These are phyloP conservation scores for Pluteus cervinus DNA, from an alignment of 768 basidiomycete genomes.

Conservation along the genomic window DNA sequence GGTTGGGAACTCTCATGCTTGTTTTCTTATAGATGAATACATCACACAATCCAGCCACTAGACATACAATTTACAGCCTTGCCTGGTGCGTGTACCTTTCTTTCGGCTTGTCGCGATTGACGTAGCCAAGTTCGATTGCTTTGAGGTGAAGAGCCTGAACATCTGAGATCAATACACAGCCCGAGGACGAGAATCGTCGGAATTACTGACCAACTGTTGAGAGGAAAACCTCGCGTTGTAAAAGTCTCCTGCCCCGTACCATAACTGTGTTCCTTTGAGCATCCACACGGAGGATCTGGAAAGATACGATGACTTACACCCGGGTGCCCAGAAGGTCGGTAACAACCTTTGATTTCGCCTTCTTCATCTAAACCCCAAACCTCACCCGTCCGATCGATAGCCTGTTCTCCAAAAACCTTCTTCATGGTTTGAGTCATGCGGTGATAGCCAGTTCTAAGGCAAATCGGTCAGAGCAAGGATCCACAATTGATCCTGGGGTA, in stretches of 20 bases:
- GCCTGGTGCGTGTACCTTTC: too few species aligned
- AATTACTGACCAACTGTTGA: slow-evolving; percentile 27
- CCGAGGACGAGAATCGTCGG: background rate
- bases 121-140: slow-evolving; percentile 22
- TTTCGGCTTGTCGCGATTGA: too few species aligned
- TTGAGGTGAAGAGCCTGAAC: slow-evolving; percentile 28
- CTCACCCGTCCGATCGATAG: slow-evolving; percentile 20
- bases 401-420: slow-evolving; percentile 27
- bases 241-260: slow-evolving; percentile 35
- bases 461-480: background rate
- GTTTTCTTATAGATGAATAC: too few species aligned
- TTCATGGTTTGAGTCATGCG: slow-evolving; percentile 22
- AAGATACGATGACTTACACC: slow-evolving; percentile 22
- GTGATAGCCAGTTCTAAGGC: slow-evolving; percentile 22
- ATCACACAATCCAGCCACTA: too few species aligned
- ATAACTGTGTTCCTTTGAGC: slow-evolving; percentile 21
- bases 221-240: slow-evolving; percentile 22
- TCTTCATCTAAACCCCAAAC: slow-evolving; percentile 38
- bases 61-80: too few species aligned
- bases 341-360: slow-evolving; percentile 30
- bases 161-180: background rate
- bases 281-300: background rate
- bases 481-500: background rate
- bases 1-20: too few species aligned
- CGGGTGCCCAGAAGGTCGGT: slow-evolving; percentile 35